Base-by-base conservation (phyloP, 441 rosid species). In the Pelargonium fulgidum region DNA sequence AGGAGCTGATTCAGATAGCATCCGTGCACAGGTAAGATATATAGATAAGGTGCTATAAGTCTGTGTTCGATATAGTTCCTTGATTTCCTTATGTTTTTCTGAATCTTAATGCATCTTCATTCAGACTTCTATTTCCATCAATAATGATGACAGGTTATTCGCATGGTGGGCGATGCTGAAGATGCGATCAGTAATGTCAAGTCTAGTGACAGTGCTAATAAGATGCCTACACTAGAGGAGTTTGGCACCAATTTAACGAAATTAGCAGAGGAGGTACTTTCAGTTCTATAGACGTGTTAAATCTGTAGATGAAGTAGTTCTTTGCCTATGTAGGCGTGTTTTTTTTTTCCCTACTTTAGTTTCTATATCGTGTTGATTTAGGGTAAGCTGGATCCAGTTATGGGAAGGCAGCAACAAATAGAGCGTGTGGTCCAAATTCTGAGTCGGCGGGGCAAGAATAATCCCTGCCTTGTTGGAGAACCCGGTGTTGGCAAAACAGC, bases 401-500 rank as follows among this genome's bases (percentile, higher is more conserved):
- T 95, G 74, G 99, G 99, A 48, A 86, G 99, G 80, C 96, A 90
- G 73, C 76, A 77, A 0, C 96, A 95, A 75, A 90, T 95, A 68
- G 93, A 90, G 81, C 89, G 99, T 69, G 87, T 92, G 42, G 83
- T 90, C 66, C 96, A 95, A 74, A 89, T 95, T 73, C 84, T 95
- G 79, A 96, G 96, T 67, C 90, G 99, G 67, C 77, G 96, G 77
- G 85, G 93, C 66, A 95, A 95, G 79, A 95, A 95, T 74, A 95
- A 95, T 64, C 98, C 99, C 0, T 90, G 97, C 79, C 98, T 94
- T 79, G 91, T 94, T 63, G 99, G 99, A 81, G 99, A 92, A 83
- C 90, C 96, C 85, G 97, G 99, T 64, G 99, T 92, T 67, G 99
- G 99, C 65, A 95, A 95, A 82, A 95, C 98, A 66, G 98, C 98